Conservation (phyloP, 1,284 basidiomycete genomes). For the Malassezia obtusa region DNA sequence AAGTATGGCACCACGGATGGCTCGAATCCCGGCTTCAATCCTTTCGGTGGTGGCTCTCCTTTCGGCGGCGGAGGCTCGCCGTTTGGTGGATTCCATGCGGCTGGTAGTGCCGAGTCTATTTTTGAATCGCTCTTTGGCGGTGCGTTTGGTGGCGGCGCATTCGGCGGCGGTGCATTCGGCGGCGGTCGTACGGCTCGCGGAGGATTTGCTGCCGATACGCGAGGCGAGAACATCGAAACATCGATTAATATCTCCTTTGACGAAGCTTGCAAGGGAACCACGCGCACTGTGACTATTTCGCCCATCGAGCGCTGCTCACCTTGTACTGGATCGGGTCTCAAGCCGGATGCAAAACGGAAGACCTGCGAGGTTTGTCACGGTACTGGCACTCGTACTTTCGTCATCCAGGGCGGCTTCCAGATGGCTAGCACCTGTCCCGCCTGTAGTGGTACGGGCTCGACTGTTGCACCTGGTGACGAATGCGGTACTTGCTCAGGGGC, state of each 20-base stretch:
- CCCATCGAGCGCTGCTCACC: constrained; percentile 75
- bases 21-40: constrained; percentile 54
- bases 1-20: constrained; percentile 80
- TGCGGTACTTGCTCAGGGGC: constrained; percentile 76
- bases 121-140: constrained; percentile 78
- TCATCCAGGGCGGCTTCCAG: constrained; percentile 88
- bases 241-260: constrained; percentile 71
- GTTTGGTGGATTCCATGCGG: constrained; percentile 53
- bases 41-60: constrained; percentile 57
- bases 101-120: constrained; percentile 52
- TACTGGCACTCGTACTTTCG: constrained; percentile 76
- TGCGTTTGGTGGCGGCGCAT: constrained; percentile 54
- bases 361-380: constrained; percentile 76
- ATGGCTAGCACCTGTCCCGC: constrained; percentile 84
- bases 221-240: constrained; percentile 78
- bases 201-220: constrained; percentile 52
- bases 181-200: constrained; percentile 27
- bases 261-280: constrained; percentile 85
- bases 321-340: constrained; percentile 79
- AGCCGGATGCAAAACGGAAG: constrained; percentile 70
- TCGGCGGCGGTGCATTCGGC: constrained; percentile 54
- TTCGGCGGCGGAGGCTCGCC: constrained; percentile 58
- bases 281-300: constrained; percentile 64
- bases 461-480: constrained; percentile 66
- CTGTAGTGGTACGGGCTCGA: constrained; percentile 75